A percentile compares a stretch with the other conserved stretches of the same genome.
Evolutionary conservation across 768 basidiomycete genomes (phyloP).

Genomic region (Multifurca ochricompacta): DNA sequence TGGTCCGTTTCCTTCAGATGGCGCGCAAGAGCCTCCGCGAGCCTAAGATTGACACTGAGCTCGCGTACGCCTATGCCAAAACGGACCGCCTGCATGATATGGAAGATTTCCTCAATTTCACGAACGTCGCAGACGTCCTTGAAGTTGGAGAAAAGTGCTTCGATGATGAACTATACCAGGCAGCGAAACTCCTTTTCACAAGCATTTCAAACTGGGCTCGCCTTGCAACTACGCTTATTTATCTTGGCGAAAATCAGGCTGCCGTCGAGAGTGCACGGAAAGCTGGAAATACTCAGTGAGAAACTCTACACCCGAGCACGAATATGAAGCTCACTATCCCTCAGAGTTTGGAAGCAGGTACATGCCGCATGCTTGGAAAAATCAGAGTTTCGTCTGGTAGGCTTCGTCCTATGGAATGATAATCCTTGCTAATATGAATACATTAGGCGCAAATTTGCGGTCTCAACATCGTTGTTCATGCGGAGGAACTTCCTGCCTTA

Average conservation of each 20-base stretch:
- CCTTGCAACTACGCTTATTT: slow-evolving; percentile 95
- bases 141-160: slow-evolving; percentile 99
- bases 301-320: slow-evolving; percentile 10
- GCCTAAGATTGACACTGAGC: slow-evolving; percentile 95
- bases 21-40: slow-evolving; percentile 94
- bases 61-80: slow-evolving; percentile 98
- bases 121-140: slow-evolving; percentile 94
- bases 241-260: slow-evolving; percentile 94
- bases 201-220: slow-evolving; percentile 99
- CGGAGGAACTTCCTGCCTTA: slow-evolving; percentile 70
- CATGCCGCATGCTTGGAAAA: slow-evolving; percentile 98
- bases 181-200: slow-evolving; percentile 89
- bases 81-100: slow-evolving; percentile 96
- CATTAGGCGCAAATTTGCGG: slow-evolving; percentile 92
- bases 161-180: slow-evolving; percentile 96
- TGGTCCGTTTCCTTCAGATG: slow-evolving; percentile 98
- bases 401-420: slow-evolving; percentile 18
- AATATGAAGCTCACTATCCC: slow-evolving; percentile 14
- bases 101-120: slow-evolving; percentile 99
- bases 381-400: slow-evolving; percentile 83
- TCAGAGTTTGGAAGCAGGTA: slow-evolving; percentile 99
- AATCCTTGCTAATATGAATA: slow-evolving; percentile 13
- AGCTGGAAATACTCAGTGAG: slow-evolving; percentile 96
- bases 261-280: slow-evolving; percentile 99
- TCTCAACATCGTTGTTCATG: slow-evolving; percentile 95